Conservation (phyloP, 192 early-diverging fungal species). For the Umbelopsis isabellina region DNA sequence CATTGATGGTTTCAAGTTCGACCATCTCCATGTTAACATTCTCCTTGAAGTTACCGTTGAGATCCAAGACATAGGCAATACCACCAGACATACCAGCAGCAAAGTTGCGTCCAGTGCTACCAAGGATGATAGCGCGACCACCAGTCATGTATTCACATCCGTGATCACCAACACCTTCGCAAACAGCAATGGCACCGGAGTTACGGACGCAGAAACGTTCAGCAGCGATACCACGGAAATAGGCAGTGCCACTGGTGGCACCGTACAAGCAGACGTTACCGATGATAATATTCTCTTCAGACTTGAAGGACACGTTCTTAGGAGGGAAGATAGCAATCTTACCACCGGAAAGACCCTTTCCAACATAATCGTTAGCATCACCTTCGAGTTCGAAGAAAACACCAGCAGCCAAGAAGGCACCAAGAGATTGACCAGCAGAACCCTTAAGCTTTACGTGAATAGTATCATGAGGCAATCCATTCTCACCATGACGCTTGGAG, state of each 20-base stretch:
- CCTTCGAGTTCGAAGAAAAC: conserved; percentile 92
- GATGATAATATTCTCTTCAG: conserved; percentile 90
- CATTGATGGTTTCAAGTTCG: conserved; percentile 78
- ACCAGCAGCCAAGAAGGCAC: conserved; percentile 91
- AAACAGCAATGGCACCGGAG: conserved; percentile 94
- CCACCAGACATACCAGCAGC: conserved; percentile 99
- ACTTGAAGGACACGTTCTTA: conserved; percentile 73
- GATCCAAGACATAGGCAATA: conserved; percentile 91
- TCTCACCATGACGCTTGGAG: conserved; percentile 75
- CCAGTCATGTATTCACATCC: conserved; percentile 99
- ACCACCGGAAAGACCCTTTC: conserved; percentile 97
- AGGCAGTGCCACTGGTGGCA: conserved; percentile 89
- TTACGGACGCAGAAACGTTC: conserved; percentile 98
- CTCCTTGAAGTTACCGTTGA: conserved; percentile 60
- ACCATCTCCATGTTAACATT: conserved; percentile 94
- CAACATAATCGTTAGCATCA: conserved; percentile 99
- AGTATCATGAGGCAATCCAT: conserved; percentile 84
- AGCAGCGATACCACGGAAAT: conserved; percentile 92
- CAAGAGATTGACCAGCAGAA: conserved; percentile 95
- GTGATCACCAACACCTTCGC: conserved; percentile 97
- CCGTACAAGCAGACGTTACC: conserved; percentile 99
- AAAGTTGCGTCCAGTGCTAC: conserved; percentile 93
- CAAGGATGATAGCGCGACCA: conserved; percentile 89
- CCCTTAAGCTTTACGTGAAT: conserved; percentile 86
- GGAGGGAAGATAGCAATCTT: conserved; percentile 89